Percentiles rank a stretch among this genome's conserved stretches.
These are phyloP conservation scores for Epichloe aotearoae DNA, from an alignment of 2,329 filamentous ascomycete species.

Conservation along the genomic window DNA sequence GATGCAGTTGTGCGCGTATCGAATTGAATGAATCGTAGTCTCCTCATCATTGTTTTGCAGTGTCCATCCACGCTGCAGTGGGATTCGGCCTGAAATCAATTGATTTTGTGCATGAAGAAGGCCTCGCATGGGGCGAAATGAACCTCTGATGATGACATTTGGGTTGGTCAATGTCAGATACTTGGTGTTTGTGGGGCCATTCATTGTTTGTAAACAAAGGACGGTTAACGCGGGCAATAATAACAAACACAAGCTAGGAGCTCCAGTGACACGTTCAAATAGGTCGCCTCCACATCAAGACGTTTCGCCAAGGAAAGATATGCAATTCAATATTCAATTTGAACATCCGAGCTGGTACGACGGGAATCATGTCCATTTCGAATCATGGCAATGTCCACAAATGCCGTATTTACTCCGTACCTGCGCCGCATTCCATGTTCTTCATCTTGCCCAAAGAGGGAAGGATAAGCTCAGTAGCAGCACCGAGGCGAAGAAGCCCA, in stretches of 20 bases:
- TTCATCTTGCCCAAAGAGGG: neutral
- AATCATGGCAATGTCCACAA: neutral
- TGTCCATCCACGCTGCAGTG: too few species aligned
- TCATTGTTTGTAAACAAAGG: neutral
- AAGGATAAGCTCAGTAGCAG: neutral
- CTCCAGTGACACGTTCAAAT: neutral
- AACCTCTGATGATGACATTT: too few species aligned
- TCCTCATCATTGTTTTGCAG: too few species aligned
- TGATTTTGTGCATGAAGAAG: too few species aligned
- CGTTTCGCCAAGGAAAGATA: neutral
- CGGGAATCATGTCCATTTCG: neutral
- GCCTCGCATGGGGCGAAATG: too few species aligned
- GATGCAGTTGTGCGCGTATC: too few species aligned
- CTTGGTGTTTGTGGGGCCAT: neutral
- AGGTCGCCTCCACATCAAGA: neutral
- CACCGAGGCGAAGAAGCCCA: neutral
- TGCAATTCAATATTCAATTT: too few species aligned
- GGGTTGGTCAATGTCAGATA: too few species aligned
- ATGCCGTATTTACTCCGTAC: neutral
- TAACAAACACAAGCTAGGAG: neutral
- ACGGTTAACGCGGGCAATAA: neutral
- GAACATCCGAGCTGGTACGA: neutral
- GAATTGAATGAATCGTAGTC: too few species aligned
- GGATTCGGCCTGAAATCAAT: too few species aligned
- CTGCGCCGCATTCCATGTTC: neutral